These are phyloP conservation scores for Tephrocybe rancida DNA, from an alignment of 768 basidiomycete genomes.

Conservation along the genomic window DNA sequence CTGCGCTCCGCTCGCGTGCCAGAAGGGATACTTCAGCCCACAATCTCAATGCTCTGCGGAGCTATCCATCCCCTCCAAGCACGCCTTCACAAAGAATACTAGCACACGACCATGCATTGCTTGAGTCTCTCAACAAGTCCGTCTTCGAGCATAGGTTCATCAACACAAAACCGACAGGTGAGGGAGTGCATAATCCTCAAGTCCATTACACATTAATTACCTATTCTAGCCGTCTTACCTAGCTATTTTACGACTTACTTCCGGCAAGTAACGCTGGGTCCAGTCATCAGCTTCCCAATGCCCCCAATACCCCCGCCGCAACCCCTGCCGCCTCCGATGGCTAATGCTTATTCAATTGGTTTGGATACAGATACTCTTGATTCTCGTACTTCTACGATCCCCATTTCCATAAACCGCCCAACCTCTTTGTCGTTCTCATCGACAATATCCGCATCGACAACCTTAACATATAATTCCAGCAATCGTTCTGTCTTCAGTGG, in stretches of 20 bases:
- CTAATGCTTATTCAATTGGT: constrained; percentile 40
- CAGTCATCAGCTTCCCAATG: constrained; percentile 66
- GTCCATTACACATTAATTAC: neutral
- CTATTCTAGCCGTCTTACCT: constrained; percentile 58
- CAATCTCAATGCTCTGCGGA: constrained; percentile 48
- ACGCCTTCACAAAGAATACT: constrained; percentile 33
- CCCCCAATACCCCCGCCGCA: constrained; percentile 68
- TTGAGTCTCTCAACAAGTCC: constrained; percentile 67
- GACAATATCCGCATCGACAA: constrained; percentile 40
- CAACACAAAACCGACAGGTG: constrained; percentile 69
- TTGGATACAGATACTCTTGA: constrained; percentile 35
- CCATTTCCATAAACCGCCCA: constrained; percentile 38
- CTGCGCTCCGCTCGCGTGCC: constrained; percentile 59
- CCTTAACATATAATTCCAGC: no score
- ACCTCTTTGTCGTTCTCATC: constrained; percentile 58
- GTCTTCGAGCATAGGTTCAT: constrained; percentile 75
- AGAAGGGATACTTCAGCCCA: constrained; percentile 51
- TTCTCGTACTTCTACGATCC: constrained; percentile 36
- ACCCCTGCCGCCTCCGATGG: constrained; percentile 50
- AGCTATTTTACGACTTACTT: constrained; percentile 75
- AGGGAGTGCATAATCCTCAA: constrained; percentile 13
- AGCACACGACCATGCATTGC: constrained; percentile 67
- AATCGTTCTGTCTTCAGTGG: no score
- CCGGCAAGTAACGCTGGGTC: constrained; percentile 61
- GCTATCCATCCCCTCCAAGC: constrained; percentile 34